Evolutionary conservation across 2,329 filamentous ascomycete genomes (phyloP).

Genomic region (Colletotrichum sp.): DNA sequence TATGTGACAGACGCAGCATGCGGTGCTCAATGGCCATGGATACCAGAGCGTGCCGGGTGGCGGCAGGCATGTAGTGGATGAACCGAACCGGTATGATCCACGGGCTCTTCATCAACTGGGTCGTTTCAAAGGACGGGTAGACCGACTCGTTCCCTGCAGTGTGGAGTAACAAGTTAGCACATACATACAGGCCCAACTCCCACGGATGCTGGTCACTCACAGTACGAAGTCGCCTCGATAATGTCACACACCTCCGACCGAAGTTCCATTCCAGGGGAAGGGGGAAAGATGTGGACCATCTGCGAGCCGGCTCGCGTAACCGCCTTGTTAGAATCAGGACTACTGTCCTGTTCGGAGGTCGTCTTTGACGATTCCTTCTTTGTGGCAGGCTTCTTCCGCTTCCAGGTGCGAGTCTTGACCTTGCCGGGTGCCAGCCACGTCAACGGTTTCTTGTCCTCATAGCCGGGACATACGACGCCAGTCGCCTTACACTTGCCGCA

Average conservation of each 20-base stretch:
- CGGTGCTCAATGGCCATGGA: conserved; percentile 38
- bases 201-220: not conserved
- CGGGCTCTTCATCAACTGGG: not conserved
- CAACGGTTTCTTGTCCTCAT: conserved; percentile 39
- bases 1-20: conserved; percentile 26
- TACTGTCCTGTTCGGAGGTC: not conserved
- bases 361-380: not conserved
- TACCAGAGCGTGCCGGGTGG: conserved; percentile 22
- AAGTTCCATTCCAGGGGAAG: not conserved
- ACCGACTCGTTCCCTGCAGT: conserved; percentile 5
- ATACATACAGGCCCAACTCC: not conserved
- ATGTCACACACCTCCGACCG: conserved; percentile 9
- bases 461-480: conserved; percentile 42
- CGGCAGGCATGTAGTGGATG: not conserved
- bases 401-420: conserved; percentile 32
- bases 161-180: not conserved
- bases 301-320: not conserved
- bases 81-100: not conserved
- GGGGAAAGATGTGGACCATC: not conserved
- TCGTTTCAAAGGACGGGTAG: not conserved
- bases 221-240: conserved; percentile 15
- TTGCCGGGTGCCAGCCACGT: conserved; percentile 41
- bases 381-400: not conserved
- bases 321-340: not conserved
- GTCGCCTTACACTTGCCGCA: conserved; percentile 38